Conservation (phyloP, 2,329 filamentous ascomycete species). For the Ophiostoma himal-ulmi region DNA sequence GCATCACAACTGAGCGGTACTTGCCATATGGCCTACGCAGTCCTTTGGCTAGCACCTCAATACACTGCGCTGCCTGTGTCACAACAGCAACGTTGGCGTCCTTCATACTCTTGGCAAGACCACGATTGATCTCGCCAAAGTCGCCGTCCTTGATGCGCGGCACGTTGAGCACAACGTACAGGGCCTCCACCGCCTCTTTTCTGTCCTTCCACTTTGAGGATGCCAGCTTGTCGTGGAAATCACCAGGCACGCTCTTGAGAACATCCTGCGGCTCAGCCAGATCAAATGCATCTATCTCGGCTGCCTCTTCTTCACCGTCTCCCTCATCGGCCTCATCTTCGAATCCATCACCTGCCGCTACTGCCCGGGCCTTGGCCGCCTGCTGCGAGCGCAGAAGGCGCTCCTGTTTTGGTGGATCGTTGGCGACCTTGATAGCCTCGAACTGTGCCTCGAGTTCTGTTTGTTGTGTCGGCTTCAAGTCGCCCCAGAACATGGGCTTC, state of each 20-base stretch:
- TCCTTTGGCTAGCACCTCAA: conserved; percentile 82
- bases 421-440: conserved; percentile 72
- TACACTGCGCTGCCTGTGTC: conserved; percentile 85
- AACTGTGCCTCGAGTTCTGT: conserved; percentile 90
- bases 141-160: conserved; percentile 87
- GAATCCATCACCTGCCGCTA: conserved; percentile 57
- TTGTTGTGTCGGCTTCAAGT: conserved; percentile 93
- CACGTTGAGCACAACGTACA: conserved; percentile 71
- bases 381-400: conserved; percentile 84
- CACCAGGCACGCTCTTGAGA: conserved; percentile 69
- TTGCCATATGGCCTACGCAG: conserved; percentile 71
- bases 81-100: conserved; percentile 96
- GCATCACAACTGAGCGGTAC: conserved; percentile 74
- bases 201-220: conserved; percentile 98
- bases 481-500: conserved; percentile 96
- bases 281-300: conserved; percentile 74
- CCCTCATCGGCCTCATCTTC: conserved; percentile 53
- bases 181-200: conserved; percentile 84
- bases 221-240: conserved; percentile 74
- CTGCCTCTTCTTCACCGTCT: conserved; percentile 55
- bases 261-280: conserved; percentile 85
- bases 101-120: conserved; percentile 94
- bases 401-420: conserved; percentile 84
- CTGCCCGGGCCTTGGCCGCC: conserved; percentile 66
- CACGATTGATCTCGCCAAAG: conserved; percentile 76